phyloP scores from a whole-genome alignment of 2,329 filamentous ascomycete species.

The Trichoderma sp. region DNA sequence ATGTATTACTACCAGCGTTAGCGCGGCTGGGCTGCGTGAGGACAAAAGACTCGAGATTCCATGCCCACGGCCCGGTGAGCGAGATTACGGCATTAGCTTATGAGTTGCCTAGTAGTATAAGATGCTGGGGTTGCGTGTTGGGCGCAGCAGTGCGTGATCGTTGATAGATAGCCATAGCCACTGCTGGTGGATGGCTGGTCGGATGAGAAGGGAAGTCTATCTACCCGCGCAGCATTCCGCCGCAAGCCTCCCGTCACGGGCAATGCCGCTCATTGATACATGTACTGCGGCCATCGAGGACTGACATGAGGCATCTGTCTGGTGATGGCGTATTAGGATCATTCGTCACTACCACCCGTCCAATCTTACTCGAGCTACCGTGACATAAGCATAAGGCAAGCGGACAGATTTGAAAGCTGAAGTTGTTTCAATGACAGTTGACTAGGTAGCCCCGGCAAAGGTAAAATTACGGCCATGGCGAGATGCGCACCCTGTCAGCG shows the following conservation, averaged over 20 bases:
- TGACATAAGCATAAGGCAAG: no score
- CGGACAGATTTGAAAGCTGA: neutral
- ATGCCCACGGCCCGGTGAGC: neutral
- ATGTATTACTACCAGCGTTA: neutral
- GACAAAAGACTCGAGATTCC: neutral
- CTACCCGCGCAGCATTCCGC: neutral
- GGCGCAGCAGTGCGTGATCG: neutral
- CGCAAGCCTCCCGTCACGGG: slow-evolving; percentile 8
- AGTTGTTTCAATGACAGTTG: neutral
- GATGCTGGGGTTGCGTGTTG: neutral
- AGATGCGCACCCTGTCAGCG: slow-evolving; percentile 25
- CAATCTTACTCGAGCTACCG: neutral
- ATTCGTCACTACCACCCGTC: neutral
- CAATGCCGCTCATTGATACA: neutral
- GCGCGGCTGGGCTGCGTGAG: slow-evolving; percentile 24
- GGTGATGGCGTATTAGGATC: neutral
- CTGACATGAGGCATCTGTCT: neutral
- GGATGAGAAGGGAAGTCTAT: neutral
- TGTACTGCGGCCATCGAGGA: neutral
- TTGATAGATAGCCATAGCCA: neutral
- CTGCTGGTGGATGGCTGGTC: neutral
- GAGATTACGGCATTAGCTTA: neutral
- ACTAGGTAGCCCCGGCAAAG: slow-evolving; percentile 7
- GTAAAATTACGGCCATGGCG: slow-evolving; percentile 10
- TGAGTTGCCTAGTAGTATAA: neutral